phyloP scores from a whole-genome alignment of 805 yeast species.

The Jamesozyma jinghongensis region DNA sequence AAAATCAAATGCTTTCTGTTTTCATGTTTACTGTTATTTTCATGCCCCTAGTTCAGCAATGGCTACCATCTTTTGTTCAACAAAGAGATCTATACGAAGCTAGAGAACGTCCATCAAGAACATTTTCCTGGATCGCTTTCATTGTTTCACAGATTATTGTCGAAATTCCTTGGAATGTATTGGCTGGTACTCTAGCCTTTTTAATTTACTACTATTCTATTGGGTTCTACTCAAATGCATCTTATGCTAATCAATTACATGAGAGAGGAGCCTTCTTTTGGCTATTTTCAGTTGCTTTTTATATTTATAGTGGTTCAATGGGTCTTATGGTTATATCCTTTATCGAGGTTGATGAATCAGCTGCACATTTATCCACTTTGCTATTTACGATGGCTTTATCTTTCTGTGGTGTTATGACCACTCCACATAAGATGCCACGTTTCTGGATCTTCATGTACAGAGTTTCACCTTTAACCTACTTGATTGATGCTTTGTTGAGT shows the following conservation, averaged over 20 bases:
- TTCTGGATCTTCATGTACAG: constrained; percentile 80
- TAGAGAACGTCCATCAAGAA: constrained; percentile 65
- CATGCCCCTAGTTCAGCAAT: constrained; percentile 52
- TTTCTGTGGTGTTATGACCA: constrained; percentile 72
- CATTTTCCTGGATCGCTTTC: constrained; percentile 60
- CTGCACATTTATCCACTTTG: constrained; percentile 50
- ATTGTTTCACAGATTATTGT: constrained; percentile 52
- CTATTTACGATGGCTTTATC: constrained; percentile 55
- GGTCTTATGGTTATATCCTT: constrained; percentile 55
- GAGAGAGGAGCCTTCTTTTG: constrained; percentile 52
- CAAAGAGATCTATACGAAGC: constrained; percentile 65
- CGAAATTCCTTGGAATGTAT: constrained; percentile 57
- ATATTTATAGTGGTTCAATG: constrained; percentile 46
- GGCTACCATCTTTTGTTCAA: constrained; percentile 49
- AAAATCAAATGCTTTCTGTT: constrained; percentile 70
- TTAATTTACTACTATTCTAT: constrained; percentile 66
- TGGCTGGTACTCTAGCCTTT: constrained; percentile 53
- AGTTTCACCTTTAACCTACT: constrained; percentile 62
- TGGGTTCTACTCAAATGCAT: constrained; percentile 58
- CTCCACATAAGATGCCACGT: constrained; percentile 52
- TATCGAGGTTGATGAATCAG: constrained; percentile 49
- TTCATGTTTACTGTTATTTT: constrained; percentile 57
- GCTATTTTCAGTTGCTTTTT: constrained; percentile 39
- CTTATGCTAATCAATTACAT: constrained; percentile 37
- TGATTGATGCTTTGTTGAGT: constrained; percentile 46